Evolutionary conservation across 2,329 filamentous ascomycete species (phyloP), one percentile per base, ranked within the genome.

Genomic region (Neopestalotiopsis clavispora): DNA sequence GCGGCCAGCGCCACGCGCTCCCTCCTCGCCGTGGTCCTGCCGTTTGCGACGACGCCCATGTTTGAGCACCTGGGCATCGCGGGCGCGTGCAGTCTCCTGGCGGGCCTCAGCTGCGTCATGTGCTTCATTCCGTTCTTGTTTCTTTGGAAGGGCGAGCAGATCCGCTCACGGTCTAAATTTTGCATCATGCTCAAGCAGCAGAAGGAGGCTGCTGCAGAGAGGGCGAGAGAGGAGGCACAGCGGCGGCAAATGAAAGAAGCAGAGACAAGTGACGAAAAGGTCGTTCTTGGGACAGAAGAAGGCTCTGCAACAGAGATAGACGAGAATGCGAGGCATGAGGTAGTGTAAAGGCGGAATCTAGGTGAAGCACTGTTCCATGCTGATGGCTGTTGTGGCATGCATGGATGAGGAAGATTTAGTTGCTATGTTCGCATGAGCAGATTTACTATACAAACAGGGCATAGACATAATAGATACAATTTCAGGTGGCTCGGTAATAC

Each of bases 121-220:
- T 85, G 84, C 68, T 72, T 79, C 28, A 83, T 87, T 4, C 86
- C 86, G 0, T 87, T 85, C 71, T 65, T 86, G 30, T 88, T 88
- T 67, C 82, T 88, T 62, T 87, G 85, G 84, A 85, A 87, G 71
- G 86, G 86, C 2, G 82, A 85, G 57, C 77, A 73, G 49, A 87
- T 93, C 58, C 83, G 90, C 30, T 84, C 82, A 30, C 84, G 84
- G 12, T 89, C 86, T 65, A 85, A 82, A 69, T 92, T 92, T 73
- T 92, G 90, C 73, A 86, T 88, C 73, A 87, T 87, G 61, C 76
- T 92, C 67, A 82, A 82, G 67, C 79, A 86, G 76, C 79, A 81
- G 68, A 89, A 86, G 73, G 81, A 70, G 28, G 34, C 66, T 5
- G 30, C 30, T 10, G 57, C 57, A 10, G 57, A 59, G 57, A 59